These are phyloP conservation scores for Orobanche coerulescens DNA, from an alignment of 257 asterid genomes.

Conservation along the genomic window DNA sequence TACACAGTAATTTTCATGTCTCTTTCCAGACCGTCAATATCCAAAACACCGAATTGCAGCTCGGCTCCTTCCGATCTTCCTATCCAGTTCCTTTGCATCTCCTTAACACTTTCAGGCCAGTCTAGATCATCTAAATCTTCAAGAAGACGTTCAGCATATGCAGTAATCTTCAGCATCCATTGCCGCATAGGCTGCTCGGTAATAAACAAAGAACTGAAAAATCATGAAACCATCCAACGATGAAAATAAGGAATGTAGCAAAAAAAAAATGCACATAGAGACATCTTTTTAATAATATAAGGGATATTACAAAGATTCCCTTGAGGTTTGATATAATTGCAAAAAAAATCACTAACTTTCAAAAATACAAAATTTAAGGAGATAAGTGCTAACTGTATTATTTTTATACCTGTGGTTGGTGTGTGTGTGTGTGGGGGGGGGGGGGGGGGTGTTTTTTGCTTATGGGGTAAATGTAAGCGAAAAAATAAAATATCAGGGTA, in stretches of 20 bases:
- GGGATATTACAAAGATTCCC: too few relatives aligned
- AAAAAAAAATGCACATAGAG: constrained; percentile 12
- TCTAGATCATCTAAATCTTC: constrained; percentile 91
- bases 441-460: too few relatives aligned
- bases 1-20: constrained; percentile 59
- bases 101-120: constrained; percentile 99
- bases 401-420: too few relatives aligned
- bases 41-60: constrained; percentile 53
- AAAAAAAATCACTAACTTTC: too few relatives aligned
- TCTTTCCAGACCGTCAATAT: constrained; percentile 36
- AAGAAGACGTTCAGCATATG: constrained; percentile 96
- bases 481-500: too few relatives aligned
- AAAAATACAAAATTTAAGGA: too few relatives aligned
- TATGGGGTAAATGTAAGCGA: too few relatives aligned
- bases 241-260: constrained; percentile 36
- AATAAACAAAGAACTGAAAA: constrained; percentile 95
- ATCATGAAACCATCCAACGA: constrained; percentile 72
- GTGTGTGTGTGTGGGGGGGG: too few relatives aligned
- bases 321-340: too few relatives aligned
- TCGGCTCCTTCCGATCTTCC: constrained; percentile 98
- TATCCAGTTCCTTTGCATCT: constrained; percentile 99
- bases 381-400: too few relatives aligned
- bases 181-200: constrained; percentile 99
- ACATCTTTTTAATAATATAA: neutral
- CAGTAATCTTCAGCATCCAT: constrained; percentile 99